Conservation (phyloP, 2,329 filamentous ascomycete species). For the Colletotrichum graminicola region DNA sequence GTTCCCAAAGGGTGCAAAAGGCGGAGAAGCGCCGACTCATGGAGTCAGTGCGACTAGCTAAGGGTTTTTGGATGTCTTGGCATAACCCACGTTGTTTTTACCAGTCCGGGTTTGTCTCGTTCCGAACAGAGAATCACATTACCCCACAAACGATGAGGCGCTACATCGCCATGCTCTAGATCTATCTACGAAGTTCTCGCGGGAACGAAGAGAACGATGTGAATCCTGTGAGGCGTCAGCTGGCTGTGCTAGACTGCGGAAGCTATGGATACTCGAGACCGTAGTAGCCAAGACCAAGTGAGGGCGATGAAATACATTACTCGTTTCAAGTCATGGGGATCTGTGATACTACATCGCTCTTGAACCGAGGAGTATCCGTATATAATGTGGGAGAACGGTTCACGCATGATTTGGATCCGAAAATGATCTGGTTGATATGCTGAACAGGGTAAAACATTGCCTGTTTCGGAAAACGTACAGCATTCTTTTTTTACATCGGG, state of each 20-base stretch:
- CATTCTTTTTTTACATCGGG: too few relatives aligned
- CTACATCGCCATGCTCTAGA: too few relatives aligned
- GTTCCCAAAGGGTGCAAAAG: background rate
- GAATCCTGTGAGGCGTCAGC: background rate
- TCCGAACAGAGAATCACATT: too few relatives aligned
- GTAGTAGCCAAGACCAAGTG: background rate
- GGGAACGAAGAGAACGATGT: background rate
- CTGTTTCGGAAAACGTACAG: too few relatives aligned
- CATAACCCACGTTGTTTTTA: too few relatives aligned
- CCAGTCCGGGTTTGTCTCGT: background rate
- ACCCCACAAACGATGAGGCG: background rate
- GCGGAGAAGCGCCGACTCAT: background rate
- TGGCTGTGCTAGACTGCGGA: background rate
- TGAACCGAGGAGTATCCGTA: background rate
- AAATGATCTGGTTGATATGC: background rate
- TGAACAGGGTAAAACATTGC: background rate
- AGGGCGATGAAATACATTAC: background rate
- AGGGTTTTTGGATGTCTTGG: background rate
- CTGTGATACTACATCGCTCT: background rate
- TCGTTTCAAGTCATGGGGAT: background rate
- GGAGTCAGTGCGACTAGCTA: background rate
- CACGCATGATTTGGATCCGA: background rate
- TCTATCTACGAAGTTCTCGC: background rate
- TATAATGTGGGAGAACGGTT: background rate
- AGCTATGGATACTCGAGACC: background rate